These are phyloP conservation scores for Phallus indusiatus DNA, from an alignment of 768 basidiomycete species.

Conservation along the genomic window DNA sequence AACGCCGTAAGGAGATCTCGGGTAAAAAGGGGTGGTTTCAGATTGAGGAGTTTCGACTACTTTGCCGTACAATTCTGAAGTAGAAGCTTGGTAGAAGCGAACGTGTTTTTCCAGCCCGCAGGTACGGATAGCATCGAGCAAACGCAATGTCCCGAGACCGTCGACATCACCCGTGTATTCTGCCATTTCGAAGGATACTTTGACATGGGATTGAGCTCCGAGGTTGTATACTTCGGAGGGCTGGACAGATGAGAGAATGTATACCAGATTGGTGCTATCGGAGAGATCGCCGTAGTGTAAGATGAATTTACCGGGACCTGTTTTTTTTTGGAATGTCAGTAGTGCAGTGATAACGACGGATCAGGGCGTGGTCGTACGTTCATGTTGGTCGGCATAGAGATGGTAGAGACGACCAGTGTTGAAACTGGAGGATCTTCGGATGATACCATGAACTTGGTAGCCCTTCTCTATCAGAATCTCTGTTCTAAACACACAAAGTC, in stretches of 20 bases:
- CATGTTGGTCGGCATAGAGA: conserved; percentile 87
- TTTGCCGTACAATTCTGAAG: conserved; percentile 95
- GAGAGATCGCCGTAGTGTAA: conserved; percentile 89
- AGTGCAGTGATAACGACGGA: neutral
- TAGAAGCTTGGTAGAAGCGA: conserved; percentile 96
- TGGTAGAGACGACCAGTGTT: conserved; percentile 94
- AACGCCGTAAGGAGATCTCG: conserved; percentile 93
- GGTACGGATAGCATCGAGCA: conserved; percentile 93
- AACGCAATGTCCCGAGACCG: conserved; percentile 86
- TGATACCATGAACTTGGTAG: conserved; percentile 91
- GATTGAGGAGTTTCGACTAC: conserved; percentile 92
- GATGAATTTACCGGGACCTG: conserved; percentile 70
- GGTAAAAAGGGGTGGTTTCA: conserved; percentile 97
- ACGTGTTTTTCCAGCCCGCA: conserved; percentile 90
- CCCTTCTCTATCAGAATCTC: conserved; percentile 81
- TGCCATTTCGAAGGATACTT: conserved; percentile 99
- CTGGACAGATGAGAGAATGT: conserved; percentile 89
- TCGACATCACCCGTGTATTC: conserved; percentile 99
- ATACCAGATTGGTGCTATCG: conserved; percentile 95
- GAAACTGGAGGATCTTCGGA: conserved; percentile 95
- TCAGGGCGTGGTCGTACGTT: conserved; percentile 43
- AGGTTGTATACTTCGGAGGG: conserved; percentile 98
- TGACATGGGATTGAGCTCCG: conserved; percentile 96
- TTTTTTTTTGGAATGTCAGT: no score
- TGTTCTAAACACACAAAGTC: conserved; percentile 37